phyloP scores from a whole-genome alignment of 2,329 filamentous ascomycete genomes.

The Alternaria incomplexa region DNA sequence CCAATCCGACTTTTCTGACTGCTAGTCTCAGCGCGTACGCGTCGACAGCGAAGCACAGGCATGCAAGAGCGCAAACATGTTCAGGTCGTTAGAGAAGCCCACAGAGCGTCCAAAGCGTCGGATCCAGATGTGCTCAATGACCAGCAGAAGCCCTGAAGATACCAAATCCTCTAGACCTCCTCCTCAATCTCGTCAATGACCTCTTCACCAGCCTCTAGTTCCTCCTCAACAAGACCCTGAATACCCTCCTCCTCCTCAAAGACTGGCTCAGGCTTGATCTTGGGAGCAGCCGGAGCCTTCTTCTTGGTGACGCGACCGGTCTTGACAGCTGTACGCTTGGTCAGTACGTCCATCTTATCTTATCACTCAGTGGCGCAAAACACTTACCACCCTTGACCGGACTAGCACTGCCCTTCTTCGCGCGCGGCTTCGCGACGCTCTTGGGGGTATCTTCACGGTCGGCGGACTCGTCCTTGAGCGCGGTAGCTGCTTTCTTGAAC shows the following conservation, averaged over 20 bases:
- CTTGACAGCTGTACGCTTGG: background rate
- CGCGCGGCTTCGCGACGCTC: background rate
- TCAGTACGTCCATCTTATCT: background rate
- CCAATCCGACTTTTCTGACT: background rate
- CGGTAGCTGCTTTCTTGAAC: slow-evolving; percentile 51
- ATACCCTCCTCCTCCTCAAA: background rate
- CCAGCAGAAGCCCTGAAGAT: too few species aligned
- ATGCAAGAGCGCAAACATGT: background rate
- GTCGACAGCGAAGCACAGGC: background rate
- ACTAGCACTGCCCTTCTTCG: slow-evolving; percentile 1
- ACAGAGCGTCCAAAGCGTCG: background rate
- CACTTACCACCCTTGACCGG: background rate
- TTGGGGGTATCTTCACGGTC: background rate
- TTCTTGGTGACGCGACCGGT: slow-evolving; percentile 24
- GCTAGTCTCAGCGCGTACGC: background rate
- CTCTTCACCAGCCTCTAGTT: background rate
- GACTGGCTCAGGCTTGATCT: slow-evolving; percentile 15
- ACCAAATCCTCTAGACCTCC: background rate
- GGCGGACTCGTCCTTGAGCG: slow-evolving; percentile 31
- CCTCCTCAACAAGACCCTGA: background rate
- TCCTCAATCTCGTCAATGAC: background rate
- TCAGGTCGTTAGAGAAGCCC: background rate
- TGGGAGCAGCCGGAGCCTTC: slow-evolving; percentile 3
- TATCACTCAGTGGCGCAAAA: accelerated
- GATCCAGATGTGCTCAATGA: background rate